A percentile compares a stretch with the other conserved stretches of the same genome.
Conservation (phyloP, 2,329 filamentous ascomycete genomes). For the Arthroderma sp. region DNA sequence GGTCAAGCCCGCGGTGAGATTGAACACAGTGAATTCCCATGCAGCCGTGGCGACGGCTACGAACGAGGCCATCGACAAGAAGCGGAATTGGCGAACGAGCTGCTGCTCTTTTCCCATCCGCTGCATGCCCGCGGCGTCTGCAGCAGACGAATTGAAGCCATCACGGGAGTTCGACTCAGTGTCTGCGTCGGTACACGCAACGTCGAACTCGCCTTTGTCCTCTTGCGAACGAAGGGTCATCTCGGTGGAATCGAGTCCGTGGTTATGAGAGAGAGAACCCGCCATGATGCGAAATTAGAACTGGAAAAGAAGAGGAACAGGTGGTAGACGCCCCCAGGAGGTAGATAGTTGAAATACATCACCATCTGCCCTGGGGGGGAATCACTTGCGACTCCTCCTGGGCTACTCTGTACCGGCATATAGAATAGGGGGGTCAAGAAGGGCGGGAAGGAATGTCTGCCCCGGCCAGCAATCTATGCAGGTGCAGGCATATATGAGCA, state of each 20-base stretch:
- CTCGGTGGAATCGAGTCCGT: background rate
- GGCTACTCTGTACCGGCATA: no score
- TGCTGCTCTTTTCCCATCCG: constrained; percentile 15
- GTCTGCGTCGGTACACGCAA: background rate
- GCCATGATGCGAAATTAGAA: background rate
- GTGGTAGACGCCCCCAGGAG: no score
- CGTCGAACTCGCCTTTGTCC: background rate
- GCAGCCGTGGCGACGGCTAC: constrained; percentile 10
- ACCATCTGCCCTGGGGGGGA: background rate
- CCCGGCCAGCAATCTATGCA: background rate
- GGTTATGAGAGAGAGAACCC: background rate
- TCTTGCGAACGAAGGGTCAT: constrained; percentile 1
- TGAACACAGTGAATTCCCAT: constrained; percentile 12
- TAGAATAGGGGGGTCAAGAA: no score
- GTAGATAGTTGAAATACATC: background rate
- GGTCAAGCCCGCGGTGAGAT: constrained; percentile 7
- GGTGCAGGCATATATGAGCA: background rate
- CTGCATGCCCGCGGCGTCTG: constrained; percentile 11
- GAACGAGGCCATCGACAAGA: constrained; percentile 13
- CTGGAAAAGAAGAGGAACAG: background rate
- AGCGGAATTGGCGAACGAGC: constrained; percentile 11
- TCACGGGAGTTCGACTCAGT: constrained; percentile 5
- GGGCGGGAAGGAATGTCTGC: no score
- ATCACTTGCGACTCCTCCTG: no score
- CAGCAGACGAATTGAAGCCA: constrained; percentile 8